A percentile compares a stretch with the other conserved stretches of the same genome.
phyloP scores from a whole-genome alignment of 768 basidiomycete species.

The Agaricus bisporus region DNA sequence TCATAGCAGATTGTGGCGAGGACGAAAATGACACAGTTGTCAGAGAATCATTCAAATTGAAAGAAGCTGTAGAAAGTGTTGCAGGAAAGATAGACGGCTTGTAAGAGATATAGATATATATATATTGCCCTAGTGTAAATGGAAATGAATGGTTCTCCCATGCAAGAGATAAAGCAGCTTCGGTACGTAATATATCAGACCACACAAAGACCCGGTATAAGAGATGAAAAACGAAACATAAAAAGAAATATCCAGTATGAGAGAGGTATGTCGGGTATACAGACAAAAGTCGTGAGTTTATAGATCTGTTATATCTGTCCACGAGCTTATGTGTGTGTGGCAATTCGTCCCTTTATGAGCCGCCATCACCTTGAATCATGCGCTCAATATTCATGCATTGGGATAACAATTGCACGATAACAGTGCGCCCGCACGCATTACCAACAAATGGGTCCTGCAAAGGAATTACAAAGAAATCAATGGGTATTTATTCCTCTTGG shows the following conservation, averaged over 20 bases:
- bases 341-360: conserved; percentile 1
- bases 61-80: conserved; percentile 63
- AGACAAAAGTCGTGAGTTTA: not conserved
- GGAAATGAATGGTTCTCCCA: conserved; percentile 15
- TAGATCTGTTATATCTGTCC: not conserved
- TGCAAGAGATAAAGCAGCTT: conserved; percentile 4
- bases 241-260: conserved; percentile 1
- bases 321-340: not conserved
- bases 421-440: conserved; percentile 61
- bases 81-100: conserved; percentile 57
- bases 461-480: not conserved
- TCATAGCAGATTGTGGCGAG: conserved; percentile 82
- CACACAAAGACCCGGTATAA: conserved; percentile 8
- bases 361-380: conserved; percentile 19
- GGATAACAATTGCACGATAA: conserved; percentile 60
- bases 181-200: conserved; percentile 12
- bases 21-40: conserved; percentile 87
- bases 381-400: conserved; percentile 68
- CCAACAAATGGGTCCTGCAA: conserved; percentile 56
- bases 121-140: not conserved
- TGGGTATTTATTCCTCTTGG: not conserved
- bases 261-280: conserved; percentile 8
- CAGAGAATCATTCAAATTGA: conserved; percentile 58
- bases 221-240: conserved; percentile 9
- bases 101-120: conserved; percentile 15